Evolutionary conservation across 495 filamentous ascomycete species (phyloP), one percentile per base, ranked within the genome.

Genomic region (Lophiotrema nucula): DNA sequence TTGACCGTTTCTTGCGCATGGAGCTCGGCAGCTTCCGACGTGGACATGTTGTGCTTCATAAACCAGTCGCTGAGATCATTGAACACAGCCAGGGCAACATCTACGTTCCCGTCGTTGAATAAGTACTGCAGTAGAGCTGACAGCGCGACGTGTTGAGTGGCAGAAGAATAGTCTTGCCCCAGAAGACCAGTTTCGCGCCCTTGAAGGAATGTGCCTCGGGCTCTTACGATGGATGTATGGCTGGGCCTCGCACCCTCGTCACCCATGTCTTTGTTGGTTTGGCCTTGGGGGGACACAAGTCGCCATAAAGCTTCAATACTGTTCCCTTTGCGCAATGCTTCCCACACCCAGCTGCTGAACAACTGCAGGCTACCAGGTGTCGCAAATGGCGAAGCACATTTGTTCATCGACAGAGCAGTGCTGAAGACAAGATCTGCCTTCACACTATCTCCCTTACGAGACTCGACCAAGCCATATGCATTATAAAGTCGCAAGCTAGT

Each of bases 321-420:
- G 25, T 87, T 73, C 1, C 70, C 70, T 11, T 61, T 67, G 31
- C 79, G 71, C 16, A 95, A 69, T 11, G 81, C 73, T 58, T 86
- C 79, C 89, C 87, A 92, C 4, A 85, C 73, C 82, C 88, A 91
- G 4, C 79, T 83, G 44, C 76, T 81, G 81, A 84, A 91, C 0
- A 93, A 73, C 13, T 85, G 56, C 18, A 84, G 74, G 19, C 60
- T 64, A 33, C 81, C 72, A n/a, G 70, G 61, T 43, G 65, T 67
- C 37, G 77, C 70, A 13, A 44, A 37, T 13, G 72, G 68, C 6
- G 71, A 58, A 12, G 81, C 74, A 3, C 65, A 71, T 31, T 67
- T 67, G 45, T 74, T 75, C 81, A 86, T 83, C 3, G 75, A 72
- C 15, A 90, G 70, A 16, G 88, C 81, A 0, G 84, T 85, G 11